A percentile compares a stretch with the other conserved stretches of the same genome.
phyloP scores from a whole-genome alignment of 345 rosid species.

The Xanthoceras sorbifolium region DNA sequence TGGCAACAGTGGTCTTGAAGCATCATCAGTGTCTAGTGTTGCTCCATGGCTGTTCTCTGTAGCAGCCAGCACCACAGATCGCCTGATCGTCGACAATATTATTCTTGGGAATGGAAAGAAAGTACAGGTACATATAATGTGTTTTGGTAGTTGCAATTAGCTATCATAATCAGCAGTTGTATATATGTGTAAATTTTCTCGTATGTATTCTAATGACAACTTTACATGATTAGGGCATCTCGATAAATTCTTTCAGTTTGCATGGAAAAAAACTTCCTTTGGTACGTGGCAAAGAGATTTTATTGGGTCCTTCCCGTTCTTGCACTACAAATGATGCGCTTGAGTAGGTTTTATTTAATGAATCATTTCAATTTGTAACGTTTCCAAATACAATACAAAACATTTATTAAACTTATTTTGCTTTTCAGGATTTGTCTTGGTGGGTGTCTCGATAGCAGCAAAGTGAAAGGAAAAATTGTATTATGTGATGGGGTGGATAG shows the following conservation, averaged over 20 bases:
- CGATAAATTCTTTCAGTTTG: constrained; percentile 30
- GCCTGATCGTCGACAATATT: constrained; percentile 32
- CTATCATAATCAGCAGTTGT: not conserved
- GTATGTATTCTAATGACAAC: not conserved
- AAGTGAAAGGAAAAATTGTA: constrained; percentile 42
- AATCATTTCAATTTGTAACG: too few species aligned
- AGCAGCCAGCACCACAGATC: constrained; percentile 54
- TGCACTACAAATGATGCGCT: too few species aligned
- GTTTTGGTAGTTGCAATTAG: not conserved
- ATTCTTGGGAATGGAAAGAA: constrained; percentile 42
- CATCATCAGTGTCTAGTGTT: not conserved
- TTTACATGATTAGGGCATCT: constrained; percentile 32
- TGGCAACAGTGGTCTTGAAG: constrained; percentile 26
- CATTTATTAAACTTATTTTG: too few species aligned
- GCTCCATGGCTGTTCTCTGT: constrained; percentile 57
- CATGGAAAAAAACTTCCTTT: not conserved
- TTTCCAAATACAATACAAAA: too few species aligned
- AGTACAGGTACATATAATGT: constrained; percentile 36
- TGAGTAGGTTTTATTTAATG: too few species aligned
- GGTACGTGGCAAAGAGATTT: too few species aligned
- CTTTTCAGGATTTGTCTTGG: constrained; percentile 30
- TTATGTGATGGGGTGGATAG: constrained; percentile 13
- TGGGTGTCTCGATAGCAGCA: constrained; percentile 30
- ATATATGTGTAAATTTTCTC: too few species aligned
- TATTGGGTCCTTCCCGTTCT: too few species aligned